These are phyloP conservation scores for Boletales sp. DNA, from an alignment of 768 basidiomycete species.

Conservation along the genomic window DNA sequence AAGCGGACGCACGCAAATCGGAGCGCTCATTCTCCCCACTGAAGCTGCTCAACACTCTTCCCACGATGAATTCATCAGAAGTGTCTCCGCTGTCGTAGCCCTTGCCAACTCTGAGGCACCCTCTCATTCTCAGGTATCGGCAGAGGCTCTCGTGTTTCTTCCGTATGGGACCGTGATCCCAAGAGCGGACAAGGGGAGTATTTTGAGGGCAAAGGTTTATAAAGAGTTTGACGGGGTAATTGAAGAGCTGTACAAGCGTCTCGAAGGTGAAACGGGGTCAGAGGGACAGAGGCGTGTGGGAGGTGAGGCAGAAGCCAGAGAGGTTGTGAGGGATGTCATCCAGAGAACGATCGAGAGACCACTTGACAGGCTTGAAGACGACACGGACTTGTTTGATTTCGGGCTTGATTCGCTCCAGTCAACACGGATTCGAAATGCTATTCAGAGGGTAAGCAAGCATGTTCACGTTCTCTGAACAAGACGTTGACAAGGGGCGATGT, in stretches of 20 bases:
- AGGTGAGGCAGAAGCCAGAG: slow-evolving; percentile 10
- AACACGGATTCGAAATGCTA: slow-evolving; percentile 46
- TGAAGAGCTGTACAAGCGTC: slow-evolving; percentile 35
- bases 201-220: slow-evolving; percentile 48
- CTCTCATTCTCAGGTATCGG: slow-evolving; percentile 47
- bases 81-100: slow-evolving; percentile 40
- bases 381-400: slow-evolving; percentile 43
- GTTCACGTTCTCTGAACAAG: slow-evolving; percentile 29
- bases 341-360: slow-evolving; percentile 18
- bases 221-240: slow-evolving; percentile 47
- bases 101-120: slow-evolving; percentile 50
- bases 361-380: slow-evolving; percentile 14
- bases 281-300: slow-evolving; percentile 16
- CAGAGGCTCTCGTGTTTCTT: slow-evolving; percentile 49
- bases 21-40: slow-evolving; percentile 47
- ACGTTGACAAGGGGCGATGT: neutral
- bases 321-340: slow-evolving; percentile 13
- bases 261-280: slow-evolving; percentile 37
- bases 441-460: slow-evolving; percentile 36
- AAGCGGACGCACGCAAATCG: slow-evolving; percentile 44
- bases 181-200: slow-evolving; percentile 48
- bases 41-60: slow-evolving; percentile 31
- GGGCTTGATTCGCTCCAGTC: slow-evolving; percentile 55
- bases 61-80: slow-evolving; percentile 30
- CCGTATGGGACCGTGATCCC: slow-evolving; percentile 46